phyloP scores from a whole-genome alignment of 805 yeast species.

The Torulaspora franciscae region DNA sequence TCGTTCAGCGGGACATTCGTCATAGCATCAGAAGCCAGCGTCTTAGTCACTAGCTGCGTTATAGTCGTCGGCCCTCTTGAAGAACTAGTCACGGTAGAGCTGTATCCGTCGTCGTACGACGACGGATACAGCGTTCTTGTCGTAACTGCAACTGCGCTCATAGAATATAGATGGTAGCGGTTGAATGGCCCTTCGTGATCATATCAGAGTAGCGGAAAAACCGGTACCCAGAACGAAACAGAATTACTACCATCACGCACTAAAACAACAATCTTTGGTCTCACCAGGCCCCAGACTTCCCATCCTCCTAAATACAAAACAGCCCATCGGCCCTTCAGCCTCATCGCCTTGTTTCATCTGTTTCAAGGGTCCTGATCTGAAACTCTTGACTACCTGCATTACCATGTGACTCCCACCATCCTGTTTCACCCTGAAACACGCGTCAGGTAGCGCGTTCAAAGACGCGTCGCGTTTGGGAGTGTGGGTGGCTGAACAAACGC shows the following conservation, averaged over 20 bases:
- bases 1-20: slow-evolving; percentile 2
- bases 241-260: neutral
- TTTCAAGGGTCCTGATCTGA: neutral
- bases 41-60: slow-evolving; percentile 4
- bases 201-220: neutral
- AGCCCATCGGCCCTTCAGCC: neutral
- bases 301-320: neutral
- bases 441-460: too few species aligned
- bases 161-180: neutral
- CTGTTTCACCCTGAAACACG: neutral
- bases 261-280: neutral
- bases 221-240: neutral
- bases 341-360: neutral
- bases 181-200: neutral
- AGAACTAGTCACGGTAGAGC: neutral
- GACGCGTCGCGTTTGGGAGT: too few species aligned
- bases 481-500: too few species aligned
- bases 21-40: slow-evolving; percentile 4
- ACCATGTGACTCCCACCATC: neutral
- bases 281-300: neutral
- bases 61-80: slow-evolving; percentile 6
- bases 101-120: neutral
- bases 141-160: slow-evolving; percentile 5
- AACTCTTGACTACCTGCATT: neutral
- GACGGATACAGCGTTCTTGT: slow-evolving; percentile 6